Evolutionary conservation across 2,329 filamentous ascomycete species (phyloP).

Genomic region (Eutypella sp.): DNA sequence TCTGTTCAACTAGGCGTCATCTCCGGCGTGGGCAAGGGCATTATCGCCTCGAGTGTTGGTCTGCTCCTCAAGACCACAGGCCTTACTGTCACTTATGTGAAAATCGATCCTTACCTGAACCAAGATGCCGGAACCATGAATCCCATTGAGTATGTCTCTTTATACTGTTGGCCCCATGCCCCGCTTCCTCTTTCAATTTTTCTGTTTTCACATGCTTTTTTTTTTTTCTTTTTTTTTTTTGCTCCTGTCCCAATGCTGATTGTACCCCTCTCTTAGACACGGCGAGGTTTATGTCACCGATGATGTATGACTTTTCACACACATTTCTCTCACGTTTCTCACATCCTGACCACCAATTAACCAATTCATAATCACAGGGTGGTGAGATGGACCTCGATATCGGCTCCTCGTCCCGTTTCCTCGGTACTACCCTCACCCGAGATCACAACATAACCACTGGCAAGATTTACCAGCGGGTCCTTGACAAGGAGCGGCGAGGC

Average conservation of each 20-base stretch:
- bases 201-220: too few species aligned
- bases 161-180: too few species aligned
- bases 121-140: background rate
- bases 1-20: conserved; percentile 7
- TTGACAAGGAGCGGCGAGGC: conserved; percentile 58
- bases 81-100: conserved; percentile 40
- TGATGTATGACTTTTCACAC: background rate
- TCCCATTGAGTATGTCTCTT: conserved; percentile 37
- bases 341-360: conserved; percentile 1
- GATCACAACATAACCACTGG: conserved; percentile 98
- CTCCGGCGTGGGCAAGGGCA: background rate
- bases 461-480: conserved; percentile 89
- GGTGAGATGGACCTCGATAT: conserved; percentile 47
- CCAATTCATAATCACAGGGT: conserved; percentile 7
- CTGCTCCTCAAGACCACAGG: conserved; percentile 76
- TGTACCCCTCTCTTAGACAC: too few species aligned
- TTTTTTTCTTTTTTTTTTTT: conserved; percentile 5
- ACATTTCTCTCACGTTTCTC: background rate
- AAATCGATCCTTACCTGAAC: background rate
- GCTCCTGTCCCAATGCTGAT: background rate
- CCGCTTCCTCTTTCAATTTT: too few species aligned
- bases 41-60: background rate
- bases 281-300: background rate
- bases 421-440: conserved; percentile 72
- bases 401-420: conserved; percentile 61